These are phyloP conservation scores for Pseudocercospora fijiensis DNA, from an alignment of 2,329 filamentous ascomycete genomes.

Conservation along the genomic window DNA sequence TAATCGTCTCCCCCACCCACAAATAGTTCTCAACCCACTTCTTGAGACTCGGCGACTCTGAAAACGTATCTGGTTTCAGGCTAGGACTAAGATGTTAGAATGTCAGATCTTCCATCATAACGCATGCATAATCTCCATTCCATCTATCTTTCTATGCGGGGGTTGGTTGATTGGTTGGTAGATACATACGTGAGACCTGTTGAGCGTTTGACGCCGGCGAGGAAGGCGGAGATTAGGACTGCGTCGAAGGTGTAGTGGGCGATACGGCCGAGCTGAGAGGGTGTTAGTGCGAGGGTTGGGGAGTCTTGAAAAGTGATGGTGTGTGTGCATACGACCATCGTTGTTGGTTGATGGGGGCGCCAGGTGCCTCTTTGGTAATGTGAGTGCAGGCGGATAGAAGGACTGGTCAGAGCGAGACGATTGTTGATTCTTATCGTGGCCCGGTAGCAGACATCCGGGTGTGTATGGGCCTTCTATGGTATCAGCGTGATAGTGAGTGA, in stretches of 20 bases:
- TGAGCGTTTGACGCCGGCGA: constrained; percentile 95
- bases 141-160: not conserved
- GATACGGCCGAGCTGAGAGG: constrained; percentile 82
- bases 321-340: not conserved
- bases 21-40: constrained; percentile 93
- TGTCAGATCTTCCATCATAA: not conserved
- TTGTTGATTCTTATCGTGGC: not conserved
- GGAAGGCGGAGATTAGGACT: constrained; percentile 91
- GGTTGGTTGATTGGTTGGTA: not conserved
- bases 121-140: too few relatives aligned
- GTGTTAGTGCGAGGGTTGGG: constrained; percentile 29
- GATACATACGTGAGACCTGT: constrained; percentile 91
- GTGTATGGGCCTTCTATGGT: not conserved
- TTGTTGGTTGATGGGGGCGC: not conserved
- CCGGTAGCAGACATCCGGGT: too few relatives aligned
- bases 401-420: not conserved
- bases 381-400: not conserved
- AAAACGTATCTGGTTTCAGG: constrained; percentile 81
- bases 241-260: constrained; percentile 96
- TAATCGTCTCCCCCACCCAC: constrained; percentile 92
- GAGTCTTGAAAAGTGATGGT: not conserved
- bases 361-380: not conserved
- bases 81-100: constrained; percentile 64
- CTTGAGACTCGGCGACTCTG: constrained; percentile 78
- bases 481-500: not conserved